These are phyloP conservation scores for Cyclotella baltica DNA, from an alignment of 108 stramenopile genomes.

Conservation along the genomic window DNA sequence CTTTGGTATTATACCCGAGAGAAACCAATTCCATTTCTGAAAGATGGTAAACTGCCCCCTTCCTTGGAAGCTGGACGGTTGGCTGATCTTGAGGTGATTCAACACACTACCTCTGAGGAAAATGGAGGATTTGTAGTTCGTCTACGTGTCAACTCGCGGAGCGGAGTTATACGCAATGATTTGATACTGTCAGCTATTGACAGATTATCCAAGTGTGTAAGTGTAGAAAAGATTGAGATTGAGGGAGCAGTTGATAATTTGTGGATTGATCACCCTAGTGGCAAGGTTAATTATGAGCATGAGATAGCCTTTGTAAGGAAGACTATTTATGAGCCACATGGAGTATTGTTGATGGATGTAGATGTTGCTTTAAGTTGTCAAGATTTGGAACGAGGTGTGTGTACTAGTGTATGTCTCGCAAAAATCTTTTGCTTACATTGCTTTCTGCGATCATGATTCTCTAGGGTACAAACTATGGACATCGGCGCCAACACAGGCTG, in stretches of 20 bases:
- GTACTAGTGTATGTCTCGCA: neutral
- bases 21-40: neutral
- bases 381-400: conserved; percentile 18
- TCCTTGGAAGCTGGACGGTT: neutral
- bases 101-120: neutral
- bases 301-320: neutral
- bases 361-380: conserved; percentile 12
- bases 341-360: conserved; percentile 10
- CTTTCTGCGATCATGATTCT: neutral
- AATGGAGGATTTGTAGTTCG: neutral
- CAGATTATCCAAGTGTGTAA: neutral
- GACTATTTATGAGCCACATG: neutral
- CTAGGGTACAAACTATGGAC: conserved; percentile 18
- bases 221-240: conserved; percentile 4
- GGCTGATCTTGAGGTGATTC: conserved; percentile 14
- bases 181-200: conserved; percentile 7
- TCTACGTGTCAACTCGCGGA: neutral
- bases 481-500: neutral
- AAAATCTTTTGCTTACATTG: neutral
- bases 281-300: neutral
- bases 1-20: neutral
- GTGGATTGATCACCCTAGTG: conserved; percentile 27
- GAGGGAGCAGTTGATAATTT: neutral
- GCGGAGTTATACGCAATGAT: conserved; percentile 11
- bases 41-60: neutral